These are phyloP conservation scores for Solioccasus polychromus DNA, from an alignment of 768 basidiomycete species.

Conservation along the genomic window DNA sequence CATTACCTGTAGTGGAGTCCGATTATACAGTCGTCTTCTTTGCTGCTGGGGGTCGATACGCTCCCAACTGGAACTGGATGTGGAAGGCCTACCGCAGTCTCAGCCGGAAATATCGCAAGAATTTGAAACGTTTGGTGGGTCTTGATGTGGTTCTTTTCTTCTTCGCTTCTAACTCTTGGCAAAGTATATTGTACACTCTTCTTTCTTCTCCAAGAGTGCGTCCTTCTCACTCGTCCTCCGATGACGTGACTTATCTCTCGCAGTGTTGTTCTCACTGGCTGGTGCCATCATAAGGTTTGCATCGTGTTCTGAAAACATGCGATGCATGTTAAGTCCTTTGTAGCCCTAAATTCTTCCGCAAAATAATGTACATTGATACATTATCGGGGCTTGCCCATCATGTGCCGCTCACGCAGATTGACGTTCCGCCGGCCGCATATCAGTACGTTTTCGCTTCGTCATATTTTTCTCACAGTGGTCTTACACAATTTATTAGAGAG, in stretches of 20 bases:
- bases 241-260: constrained; percentile 8
- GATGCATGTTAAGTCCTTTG: background rate
- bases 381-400: constrained; percentile 74
- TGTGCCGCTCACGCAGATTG: constrained; percentile 84
- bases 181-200: constrained; percentile 84
- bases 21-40: constrained; percentile 89
- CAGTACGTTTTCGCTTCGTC: constrained; percentile 48
- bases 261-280: constrained; percentile 87
- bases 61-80: constrained; percentile 86
- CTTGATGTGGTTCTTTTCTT: background rate
- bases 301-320: background rate
- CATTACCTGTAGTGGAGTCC: constrained; percentile 62
- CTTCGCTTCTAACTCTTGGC: constrained; percentile 6
- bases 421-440: constrained; percentile 80
- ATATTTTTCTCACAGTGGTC: background rate
- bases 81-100: constrained; percentile 87
- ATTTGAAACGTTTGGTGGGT: constrained; percentile 76
- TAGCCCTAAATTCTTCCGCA: constrained; percentile 89
- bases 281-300: constrained; percentile 82
- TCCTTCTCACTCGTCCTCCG: constrained; percentile 2
- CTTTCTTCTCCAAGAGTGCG: constrained; percentile 85
- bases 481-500: constrained; percentile 48
- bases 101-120: constrained; percentile 83
- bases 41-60: constrained; percentile 71
- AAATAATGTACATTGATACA: constrained; percentile 72